A percentile compares a stretch with the other conserved stretches of the same genome.
These are phyloP conservation scores for Kandelia obovata DNA, from an alignment of 345 rosid species.

Conservation along the genomic window DNA sequence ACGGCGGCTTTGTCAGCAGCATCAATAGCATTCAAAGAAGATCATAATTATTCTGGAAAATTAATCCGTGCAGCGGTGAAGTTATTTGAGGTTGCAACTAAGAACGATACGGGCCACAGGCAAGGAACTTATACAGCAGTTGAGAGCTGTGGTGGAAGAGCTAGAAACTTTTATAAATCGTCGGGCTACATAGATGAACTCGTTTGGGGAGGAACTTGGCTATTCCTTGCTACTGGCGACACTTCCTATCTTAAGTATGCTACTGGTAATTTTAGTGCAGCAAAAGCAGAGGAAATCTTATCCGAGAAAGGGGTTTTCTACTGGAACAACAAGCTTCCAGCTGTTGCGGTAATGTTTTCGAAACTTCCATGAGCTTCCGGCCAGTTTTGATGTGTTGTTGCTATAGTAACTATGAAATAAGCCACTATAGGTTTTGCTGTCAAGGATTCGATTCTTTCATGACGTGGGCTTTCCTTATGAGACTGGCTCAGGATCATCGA, in stretches of 20 bases:
- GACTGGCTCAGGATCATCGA: constrained; percentile 29
- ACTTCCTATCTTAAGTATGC: constrained; percentile 44
- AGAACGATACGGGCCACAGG: constrained; percentile 15
- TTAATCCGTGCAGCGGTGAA: constrained; percentile 33
- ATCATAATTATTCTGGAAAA: constrained; percentile 31
- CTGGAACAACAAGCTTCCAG: constrained; percentile 61
- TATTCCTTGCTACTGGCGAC: constrained; percentile 56
- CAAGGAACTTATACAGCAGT: constrained; percentile 33
- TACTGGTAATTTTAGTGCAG: constrained; percentile 30
- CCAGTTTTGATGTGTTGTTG: background rate
- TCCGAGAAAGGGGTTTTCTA: constrained; percentile 43
- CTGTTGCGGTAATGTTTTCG: constrained; percentile 36
- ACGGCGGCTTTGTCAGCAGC: constrained; percentile 55
- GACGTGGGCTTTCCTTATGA: constrained; percentile 53
- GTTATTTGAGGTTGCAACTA: constrained; percentile 30
- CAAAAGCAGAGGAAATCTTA: constrained; percentile 32
- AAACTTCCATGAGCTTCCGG: background rate
- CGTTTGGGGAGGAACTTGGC: constrained; percentile 64
- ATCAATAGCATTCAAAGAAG: constrained; percentile 51
- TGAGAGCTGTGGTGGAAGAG: constrained; percentile 44
- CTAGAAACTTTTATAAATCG: constrained; percentile 44
- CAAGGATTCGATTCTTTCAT: constrained; percentile 44
- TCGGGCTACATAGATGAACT: constrained; percentile 50
- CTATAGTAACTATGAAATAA: background rate
- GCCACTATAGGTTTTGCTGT: constrained; percentile 43